These are phyloP conservation scores for Amanita inopinata DNA, from an alignment of 768 basidiomycete species.

Conservation along the genomic window DNA sequence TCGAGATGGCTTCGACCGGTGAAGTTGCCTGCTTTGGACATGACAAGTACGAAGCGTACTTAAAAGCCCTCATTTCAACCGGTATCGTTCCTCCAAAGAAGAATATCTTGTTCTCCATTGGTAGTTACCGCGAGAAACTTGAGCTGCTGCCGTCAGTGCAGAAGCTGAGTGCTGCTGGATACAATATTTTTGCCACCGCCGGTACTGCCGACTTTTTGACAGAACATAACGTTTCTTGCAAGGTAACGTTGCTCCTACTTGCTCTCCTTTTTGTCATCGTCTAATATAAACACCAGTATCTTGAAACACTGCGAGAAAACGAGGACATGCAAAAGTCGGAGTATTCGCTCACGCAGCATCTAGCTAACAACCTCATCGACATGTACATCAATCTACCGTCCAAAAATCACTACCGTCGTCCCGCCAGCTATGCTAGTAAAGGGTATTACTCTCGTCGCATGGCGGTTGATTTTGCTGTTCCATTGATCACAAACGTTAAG, in stretches of 20 bases:
- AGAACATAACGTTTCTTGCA: conserved; percentile 95
- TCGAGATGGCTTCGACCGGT: conserved; percentile 99
- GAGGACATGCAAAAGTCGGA: conserved; percentile 85
- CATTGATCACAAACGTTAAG: conserved; percentile 97
- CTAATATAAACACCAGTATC: conserved; percentile 42
- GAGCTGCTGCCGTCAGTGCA: conserved; percentile 93
- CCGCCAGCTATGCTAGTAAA: conserved; percentile 94
- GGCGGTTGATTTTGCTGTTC: conserved; percentile 98
- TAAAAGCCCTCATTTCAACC: conserved; percentile 94
- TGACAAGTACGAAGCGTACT: conserved; percentile 97
- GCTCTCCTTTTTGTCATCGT: conserved; percentile 3
- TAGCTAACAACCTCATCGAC: conserved; percentile 95
- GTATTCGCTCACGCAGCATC: conserved; percentile 93
- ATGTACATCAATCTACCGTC: conserved; percentile 99
- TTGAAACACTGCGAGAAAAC: conserved; percentile 75
- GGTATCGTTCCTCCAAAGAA: conserved; percentile 94
- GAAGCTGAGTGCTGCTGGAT: conserved; percentile 88
- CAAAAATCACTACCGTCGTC: conserved; percentile 94
- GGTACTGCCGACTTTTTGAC: conserved; percentile 97
- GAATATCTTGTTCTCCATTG: conserved; percentile 94
- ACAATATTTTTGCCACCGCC: conserved; percentile 93
- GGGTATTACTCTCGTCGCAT: conserved; percentile 95
- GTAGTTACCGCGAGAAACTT: conserved; percentile 94
- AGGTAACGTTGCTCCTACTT: conserved; percentile 35
- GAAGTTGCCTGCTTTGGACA: conserved; percentile 98